A percentile compares a stretch with the other conserved stretches of the same genome.
phyloP scores from a whole-genome alignment of 106 monocot genomes.

The Platanthera zijinensis region DNA sequence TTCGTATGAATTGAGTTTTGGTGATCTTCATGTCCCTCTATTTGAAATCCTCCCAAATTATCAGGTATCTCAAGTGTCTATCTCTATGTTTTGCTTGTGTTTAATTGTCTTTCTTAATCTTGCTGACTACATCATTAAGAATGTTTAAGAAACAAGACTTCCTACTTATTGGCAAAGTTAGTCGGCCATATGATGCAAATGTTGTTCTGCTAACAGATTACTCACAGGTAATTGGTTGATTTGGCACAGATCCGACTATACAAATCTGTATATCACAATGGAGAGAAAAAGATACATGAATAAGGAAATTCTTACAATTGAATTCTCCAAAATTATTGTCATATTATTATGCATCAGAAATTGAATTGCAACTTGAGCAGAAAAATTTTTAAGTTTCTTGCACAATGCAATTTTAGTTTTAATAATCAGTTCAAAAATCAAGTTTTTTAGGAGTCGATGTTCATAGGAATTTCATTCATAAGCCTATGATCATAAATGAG shows the following conservation, averaged over 20 bases:
- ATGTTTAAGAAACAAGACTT: too few relatives aligned
- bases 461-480: neutral
- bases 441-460: neutral
- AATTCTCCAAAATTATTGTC: neutral
- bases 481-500: neutral
- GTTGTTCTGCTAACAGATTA: conserved; percentile 86
- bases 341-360: neutral
- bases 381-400: neutral
- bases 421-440: neutral
- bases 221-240: conserved; percentile 67
- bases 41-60: too few relatives aligned
- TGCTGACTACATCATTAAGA: too few relatives aligned
- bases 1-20: too few relatives aligned
- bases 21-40: too few relatives aligned
- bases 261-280: conserved; percentile 50
- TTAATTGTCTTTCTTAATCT: too few relatives aligned
- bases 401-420: neutral
- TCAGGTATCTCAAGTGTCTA: too few relatives aligned
- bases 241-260: conserved; percentile 81
- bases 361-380: neutral
- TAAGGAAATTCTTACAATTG: neutral
- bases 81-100: too few relatives aligned
- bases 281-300: neutral
- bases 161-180: neutral
- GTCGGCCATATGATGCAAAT: conserved; percentile 51